phyloP scores from a whole-genome alignment of 441 rosid species.

The Arabidopsis lyrata region DNA sequence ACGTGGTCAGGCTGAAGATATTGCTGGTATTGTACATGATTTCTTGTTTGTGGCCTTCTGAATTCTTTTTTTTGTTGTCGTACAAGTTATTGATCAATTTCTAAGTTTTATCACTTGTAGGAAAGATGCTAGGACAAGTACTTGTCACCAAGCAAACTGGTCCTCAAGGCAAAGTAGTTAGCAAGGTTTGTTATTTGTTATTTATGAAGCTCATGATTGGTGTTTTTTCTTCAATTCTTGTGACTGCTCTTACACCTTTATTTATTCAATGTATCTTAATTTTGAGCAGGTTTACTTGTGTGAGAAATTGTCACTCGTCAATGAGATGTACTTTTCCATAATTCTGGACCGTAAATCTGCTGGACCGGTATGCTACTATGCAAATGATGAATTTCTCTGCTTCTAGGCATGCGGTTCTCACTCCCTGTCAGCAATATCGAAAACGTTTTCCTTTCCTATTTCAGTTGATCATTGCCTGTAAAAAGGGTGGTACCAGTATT shows the following conservation, averaged over 20 bases:
- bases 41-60: slow-evolving; percentile 11
- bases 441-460: slow-evolving; percentile 34
- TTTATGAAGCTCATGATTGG: background rate
- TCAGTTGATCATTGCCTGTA: slow-evolving; percentile 94
- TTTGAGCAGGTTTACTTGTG: slow-evolving; percentile 86
- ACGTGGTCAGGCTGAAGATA: slow-evolving; percentile 74
- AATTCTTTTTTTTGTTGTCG: background rate
- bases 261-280: slow-evolving; percentile 2
- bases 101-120: slow-evolving; percentile 46
- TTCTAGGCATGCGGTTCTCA: slow-evolving; percentile 4
- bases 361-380: slow-evolving; percentile 80
- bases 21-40: slow-evolving; percentile 62
- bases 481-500: slow-evolving; percentile 97
- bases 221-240: slow-evolving; percentile 3
- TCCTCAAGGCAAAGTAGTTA: slow-evolving; percentile 96
- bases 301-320: slow-evolving; percentile 86
- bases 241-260: background rate
- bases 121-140: slow-evolving; percentile 95
- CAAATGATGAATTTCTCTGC: slow-evolving; percentile 19
- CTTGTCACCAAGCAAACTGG: slow-evolving; percentile 99
- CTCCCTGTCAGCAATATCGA: background rate
- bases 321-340: slow-evolving; percentile 99
- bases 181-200: slow-evolving; percentile 72
- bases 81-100: background rate
- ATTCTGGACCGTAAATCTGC: slow-evolving; percentile 94